Evolutionary conservation across 2,329 filamentous ascomycete species (phyloP), one percentile per base, ranked within the genome.

Genomic region (Colletotrichum sp.): DNA sequence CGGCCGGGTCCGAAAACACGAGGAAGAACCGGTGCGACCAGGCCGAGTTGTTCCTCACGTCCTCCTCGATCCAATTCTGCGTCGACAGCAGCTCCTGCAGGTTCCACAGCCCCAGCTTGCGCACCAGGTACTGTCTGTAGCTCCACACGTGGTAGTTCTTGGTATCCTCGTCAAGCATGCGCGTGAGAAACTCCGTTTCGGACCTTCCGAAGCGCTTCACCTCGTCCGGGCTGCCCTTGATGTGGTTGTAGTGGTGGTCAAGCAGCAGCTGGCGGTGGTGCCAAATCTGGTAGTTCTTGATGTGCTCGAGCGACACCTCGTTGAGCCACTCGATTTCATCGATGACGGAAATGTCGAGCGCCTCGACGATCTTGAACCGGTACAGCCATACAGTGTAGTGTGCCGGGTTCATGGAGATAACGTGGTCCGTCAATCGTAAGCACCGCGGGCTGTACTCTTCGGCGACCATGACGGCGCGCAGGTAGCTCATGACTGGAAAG

Each of bases 271-370:
- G 92, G 30, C 92, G 90, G 81, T 94, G 92, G 83, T 94, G 92
- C 95, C 97, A 99, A 84, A 99, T 99, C 86, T 99, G 97, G 87
- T 99, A 99, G 87, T 99, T 99, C 86, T 99, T 99, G 81, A 98
- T 92, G 83, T 98, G 94, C 73, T 92, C 89, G 69, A 98, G 88
- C 13, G 96, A 95, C 32, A 97, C 92, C 13, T 92, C 88, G 85
- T 98, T 98, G 68, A 99, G 89, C 96, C 96, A 99, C 59, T 88
- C 87, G 63, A 98, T 89, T 85, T 99, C 97, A 75, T 93, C 90
- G 4, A 88, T 85, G 60, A 97, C 87, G 71, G 93, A 87, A 64
- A 93, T 89, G 64, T 90, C 85, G 30, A 98, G 88, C 5, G 91
- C 89, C 78, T 94, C 90, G 65, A 99, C 86, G 69, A 94, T 94